Percentiles rank a stretch among this genome's conserved stretches.
Evolutionary conservation across 75 land plant species (phyloP).

Genomic region (Picea sitchensis): DNA sequence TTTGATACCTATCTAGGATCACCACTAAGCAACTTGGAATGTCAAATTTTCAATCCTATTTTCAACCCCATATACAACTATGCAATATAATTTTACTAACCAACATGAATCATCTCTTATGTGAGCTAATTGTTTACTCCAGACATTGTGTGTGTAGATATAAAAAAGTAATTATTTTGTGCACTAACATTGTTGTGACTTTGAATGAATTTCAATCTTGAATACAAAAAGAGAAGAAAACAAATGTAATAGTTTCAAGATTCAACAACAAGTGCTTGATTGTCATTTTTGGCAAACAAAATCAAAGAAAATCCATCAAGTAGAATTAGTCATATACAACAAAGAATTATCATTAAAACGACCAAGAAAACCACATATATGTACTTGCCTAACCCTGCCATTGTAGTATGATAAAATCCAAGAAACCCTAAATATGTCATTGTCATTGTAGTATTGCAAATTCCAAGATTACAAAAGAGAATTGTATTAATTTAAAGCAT

Average conservation of each 20-base stretch:
- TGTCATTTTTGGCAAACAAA: not conserved
- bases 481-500: too few species aligned
- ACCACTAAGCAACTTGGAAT: not conserved
- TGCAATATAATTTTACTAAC: not conserved
- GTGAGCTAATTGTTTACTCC: not conserved
- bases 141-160: not conserved
- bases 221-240: not conserved
- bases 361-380: too few species aligned
- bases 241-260: not conserved
- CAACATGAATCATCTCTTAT: not conserved
- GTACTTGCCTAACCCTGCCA: too few species aligned
- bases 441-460: too few species aligned
- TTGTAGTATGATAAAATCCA: too few species aligned
- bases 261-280: not conserved
- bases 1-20: too few species aligned
- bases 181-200: not conserved
- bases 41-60: not conserved
- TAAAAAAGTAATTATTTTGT: not conserved
- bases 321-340: too few species aligned
- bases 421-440: too few species aligned
- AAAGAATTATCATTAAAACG: too few species aligned
- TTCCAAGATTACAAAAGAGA: too few species aligned
- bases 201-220: not conserved
- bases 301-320: too few species aligned
- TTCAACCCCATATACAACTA: not conserved